These are phyloP conservation scores for Penicillium sp. DNA, from an alignment of 2,329 filamentous ascomycete genomes.

Conservation along the genomic window DNA sequence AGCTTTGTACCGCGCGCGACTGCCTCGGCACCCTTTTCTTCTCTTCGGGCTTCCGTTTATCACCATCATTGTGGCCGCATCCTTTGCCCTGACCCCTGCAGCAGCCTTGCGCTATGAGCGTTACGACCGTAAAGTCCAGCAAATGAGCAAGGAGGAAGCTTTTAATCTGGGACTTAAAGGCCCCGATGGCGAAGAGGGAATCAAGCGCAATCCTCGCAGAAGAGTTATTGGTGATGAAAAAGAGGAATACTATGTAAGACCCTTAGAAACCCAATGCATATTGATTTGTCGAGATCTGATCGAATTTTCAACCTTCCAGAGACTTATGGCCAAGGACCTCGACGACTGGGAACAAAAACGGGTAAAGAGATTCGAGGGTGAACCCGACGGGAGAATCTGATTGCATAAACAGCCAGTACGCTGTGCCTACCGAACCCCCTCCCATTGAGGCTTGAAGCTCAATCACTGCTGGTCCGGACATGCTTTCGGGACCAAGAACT, in stretches of 20 bases:
- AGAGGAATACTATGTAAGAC: conserved; percentile 50
- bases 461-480: not conserved
- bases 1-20: conserved; percentile 70
- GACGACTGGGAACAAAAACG: conserved; percentile 97
- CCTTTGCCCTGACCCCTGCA: conserved; percentile 91
- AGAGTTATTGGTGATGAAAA: conserved; percentile 44
- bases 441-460: not conserved
- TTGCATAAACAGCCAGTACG: not conserved
- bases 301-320: conserved; percentile 48
- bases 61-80: conserved; percentile 82
- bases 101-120: conserved; percentile 92
- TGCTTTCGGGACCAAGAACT: not conserved
- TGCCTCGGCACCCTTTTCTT: conserved; percentile 80
- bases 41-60: conserved; percentile 95
- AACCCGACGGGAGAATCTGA: conserved; percentile 79
- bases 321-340: conserved; percentile 81
- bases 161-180: conserved; percentile 71
- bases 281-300: not conserved
- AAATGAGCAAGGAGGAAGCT: conserved; percentile 82
- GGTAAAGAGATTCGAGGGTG: conserved; percentile 83
- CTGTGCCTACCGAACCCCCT: not conserved
- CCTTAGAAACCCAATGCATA: not conserved
- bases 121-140: conserved; percentile 84
- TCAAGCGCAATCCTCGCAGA: conserved; percentile 53
- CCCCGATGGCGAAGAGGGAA: conserved; percentile 73